Percentiles rank a stretch among this genome's conserved stretches.
phyloP scores from a whole-genome alignment of 306 rosid genomes.

The Gastrolobium bilobum region DNA sequence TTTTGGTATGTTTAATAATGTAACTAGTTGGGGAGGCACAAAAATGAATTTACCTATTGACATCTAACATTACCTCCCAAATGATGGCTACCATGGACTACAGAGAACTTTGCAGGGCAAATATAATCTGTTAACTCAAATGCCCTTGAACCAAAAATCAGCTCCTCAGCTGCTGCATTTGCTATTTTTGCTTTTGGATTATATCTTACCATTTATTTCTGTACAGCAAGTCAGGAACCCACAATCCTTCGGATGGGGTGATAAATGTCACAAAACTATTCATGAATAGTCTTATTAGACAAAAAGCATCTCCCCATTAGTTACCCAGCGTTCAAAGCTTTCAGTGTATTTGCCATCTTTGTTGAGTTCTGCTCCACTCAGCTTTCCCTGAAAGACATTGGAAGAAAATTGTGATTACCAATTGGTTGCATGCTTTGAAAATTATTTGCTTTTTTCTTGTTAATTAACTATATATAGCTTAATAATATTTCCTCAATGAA shows the following conservation, averaged over 20 bases:
- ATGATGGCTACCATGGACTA: constrained; percentile 26
- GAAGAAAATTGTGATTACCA: constrained; percentile 21
- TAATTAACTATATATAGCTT: neutral
- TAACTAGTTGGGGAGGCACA: constrained; percentile 34
- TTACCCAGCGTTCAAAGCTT: constrained; percentile 62
- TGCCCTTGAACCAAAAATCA: constrained; percentile 46
- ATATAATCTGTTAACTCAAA: constrained; percentile 38
- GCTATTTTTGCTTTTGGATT: constrained; percentile 43
- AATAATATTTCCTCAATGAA: constrained; percentile 29
- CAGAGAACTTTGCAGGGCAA: neutral
- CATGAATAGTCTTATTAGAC: constrained; percentile 38
- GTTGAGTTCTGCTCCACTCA: constrained; percentile 50
- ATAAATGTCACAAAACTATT: constrained; percentile 15
- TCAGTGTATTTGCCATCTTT: constrained; percentile 47
- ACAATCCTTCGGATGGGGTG: constrained; percentile 70
- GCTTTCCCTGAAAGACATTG: constrained; percentile 57
- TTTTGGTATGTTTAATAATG: constrained; percentile 30
- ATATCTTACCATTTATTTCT: constrained; percentile 62
- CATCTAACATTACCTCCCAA: constrained; percentile 53
- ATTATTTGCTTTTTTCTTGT: neutral
- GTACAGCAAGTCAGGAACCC: constrained; percentile 61
- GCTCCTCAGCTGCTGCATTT: constrained; percentile 47
- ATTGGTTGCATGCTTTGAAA: constrained; percentile 13
- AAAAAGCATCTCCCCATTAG: constrained; percentile 55
- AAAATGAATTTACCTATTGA: constrained; percentile 49